Evolutionary conservation across 805 yeast genomes (phyloP), one percentile per base, ranked within the genome.

Genomic region (Kazachstania psychrophila): DNA sequence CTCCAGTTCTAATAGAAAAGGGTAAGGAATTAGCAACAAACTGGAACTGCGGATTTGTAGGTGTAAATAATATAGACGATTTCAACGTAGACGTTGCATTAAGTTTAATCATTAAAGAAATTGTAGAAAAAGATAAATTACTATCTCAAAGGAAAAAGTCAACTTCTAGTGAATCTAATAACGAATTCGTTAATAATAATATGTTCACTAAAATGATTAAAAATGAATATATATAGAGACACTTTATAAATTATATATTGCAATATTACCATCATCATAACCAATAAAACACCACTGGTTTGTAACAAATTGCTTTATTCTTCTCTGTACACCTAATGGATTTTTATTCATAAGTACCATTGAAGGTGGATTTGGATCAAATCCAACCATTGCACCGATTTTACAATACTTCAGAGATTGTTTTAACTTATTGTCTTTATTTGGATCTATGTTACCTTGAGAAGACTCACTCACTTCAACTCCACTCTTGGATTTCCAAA

Each of bases 11-110:
- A 29, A 62, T 81, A 2, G 72, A 71, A 29, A 61, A 68, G 38
- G 94, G 92, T 0, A 64, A 62, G 39, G 56, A 67, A 20, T 51
- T 79, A 34, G 84, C 86, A 0, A 53, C 61, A 15, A 49, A 61
- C 16, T 81, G 89, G 89, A 66, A 69, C 2, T 70, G 79, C 45
- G 77, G 83, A 0, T 82, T 78, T 55, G 65, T 79, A 9, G 71
- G 73, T 3, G 61, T 78, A n/a, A 85, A 80, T 45, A 72, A 69
- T 37, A 64, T 67, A 25, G 57, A 59, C 28, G 69, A 70, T 43
- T 58, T 60, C 6, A 69, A 69, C 34, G 73, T 76, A 6, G 86
- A 80, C 39, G 75, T 70, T 37, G 65, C 74, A 1, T 41, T 80
- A 33, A 68, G 79, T 3, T 50, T 78, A 38, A 59, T 79, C 58